A percentile compares a stretch with the other conserved stretches of the same genome.
Evolutionary conservation across 192 early-diverging fungal genomes (phyloP).

Genomic region (Globomyces pollinis-pini): DNA sequence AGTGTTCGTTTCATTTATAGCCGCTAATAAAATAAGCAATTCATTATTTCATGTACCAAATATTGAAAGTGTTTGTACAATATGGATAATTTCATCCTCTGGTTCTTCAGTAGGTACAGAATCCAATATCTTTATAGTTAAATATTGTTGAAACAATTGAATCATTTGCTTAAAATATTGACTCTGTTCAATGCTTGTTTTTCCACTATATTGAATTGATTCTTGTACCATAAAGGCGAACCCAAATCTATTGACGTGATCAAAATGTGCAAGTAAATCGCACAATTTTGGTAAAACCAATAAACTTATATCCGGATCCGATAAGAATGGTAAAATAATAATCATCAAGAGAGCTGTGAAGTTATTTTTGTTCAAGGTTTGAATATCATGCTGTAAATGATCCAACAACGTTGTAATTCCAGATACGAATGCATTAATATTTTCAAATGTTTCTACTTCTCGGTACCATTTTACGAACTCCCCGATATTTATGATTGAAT

Average conservation of each 20-base stretch:
- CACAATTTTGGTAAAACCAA: conserved; percentile 13
- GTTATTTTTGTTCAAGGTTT: background rate
- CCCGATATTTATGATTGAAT: background rate
- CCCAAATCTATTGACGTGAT: background rate
- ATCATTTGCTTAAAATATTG: conserved; percentile 14
- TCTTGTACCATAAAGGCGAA: conserved; percentile 12
- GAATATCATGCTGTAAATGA: conserved; percentile 8
- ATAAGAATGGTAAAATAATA: conserved; percentile 7
- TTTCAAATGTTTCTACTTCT: conserved; percentile 3
- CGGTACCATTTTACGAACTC: conserved; percentile 8
- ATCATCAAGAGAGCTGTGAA: conserved; percentile 1
- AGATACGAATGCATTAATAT: background rate
- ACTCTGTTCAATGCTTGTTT: background rate
- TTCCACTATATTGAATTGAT: background rate
- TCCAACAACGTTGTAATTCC: conserved; percentile 9
- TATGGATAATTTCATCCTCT: conserved; percentile 5
- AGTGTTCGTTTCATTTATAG: conserved; percentile 28
- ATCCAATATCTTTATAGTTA: conserved; percentile 10
- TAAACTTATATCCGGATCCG: conserved; percentile 8
- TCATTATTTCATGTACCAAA: conserved; percentile 2
- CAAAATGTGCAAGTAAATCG: background rate
- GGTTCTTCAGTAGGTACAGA: background rate
- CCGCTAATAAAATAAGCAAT: too few relatives aligned
- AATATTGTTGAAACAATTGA: conserved; percentile 15
- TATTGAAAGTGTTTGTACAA: conserved; percentile 8